A percentile compares a stretch with the other conserved stretches of the same genome.
Conservation (phyloP, 2,329 filamentous ascomycete genomes). For the Bisporella sp. region DNA sequence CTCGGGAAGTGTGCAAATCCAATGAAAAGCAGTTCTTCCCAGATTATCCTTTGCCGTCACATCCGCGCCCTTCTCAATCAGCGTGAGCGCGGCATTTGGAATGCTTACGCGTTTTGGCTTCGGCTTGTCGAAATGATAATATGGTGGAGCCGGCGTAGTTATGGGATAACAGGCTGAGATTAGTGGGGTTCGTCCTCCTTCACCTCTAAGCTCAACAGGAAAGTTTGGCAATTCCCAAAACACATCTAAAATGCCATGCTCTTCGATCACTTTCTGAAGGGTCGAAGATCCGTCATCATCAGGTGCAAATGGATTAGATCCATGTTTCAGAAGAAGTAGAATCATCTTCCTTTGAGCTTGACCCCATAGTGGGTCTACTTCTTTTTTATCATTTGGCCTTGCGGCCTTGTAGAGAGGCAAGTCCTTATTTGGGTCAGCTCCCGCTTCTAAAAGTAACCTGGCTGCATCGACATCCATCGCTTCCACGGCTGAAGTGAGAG, state of each 20-base stretch:
- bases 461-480: background rate
- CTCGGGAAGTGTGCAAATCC: too few relatives aligned
- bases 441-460: slow-evolving; percentile 10
- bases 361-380: background rate
- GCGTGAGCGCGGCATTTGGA: background rate
- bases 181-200: slow-evolving; percentile 9
- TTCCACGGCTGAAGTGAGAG: too few relatives aligned
- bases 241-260: background rate
- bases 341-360: background rate
- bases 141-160: too few relatives aligned
- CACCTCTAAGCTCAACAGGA: background rate
- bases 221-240: background rate
- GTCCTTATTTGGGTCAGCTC: slow-evolving; percentile 3
- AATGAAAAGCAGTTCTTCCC: slow-evolving; percentile 8
- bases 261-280: background rate
- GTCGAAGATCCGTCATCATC: background rate
- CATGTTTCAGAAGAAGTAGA: background rate
- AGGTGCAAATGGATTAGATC: background rate
- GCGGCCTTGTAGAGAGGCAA: background rate
- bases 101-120: background rate
- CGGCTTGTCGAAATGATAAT: background rate
- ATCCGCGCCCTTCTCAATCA: slow-evolving; percentile 8
- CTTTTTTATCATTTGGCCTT: background rate
- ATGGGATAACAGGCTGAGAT: too few relatives aligned
- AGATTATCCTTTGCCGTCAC: slow-evolving; percentile 10